These are phyloP conservation scores for Schwanniomyces sp. DNA, from an alignment of 805 yeast genomes.

Conservation along the genomic window DNA sequence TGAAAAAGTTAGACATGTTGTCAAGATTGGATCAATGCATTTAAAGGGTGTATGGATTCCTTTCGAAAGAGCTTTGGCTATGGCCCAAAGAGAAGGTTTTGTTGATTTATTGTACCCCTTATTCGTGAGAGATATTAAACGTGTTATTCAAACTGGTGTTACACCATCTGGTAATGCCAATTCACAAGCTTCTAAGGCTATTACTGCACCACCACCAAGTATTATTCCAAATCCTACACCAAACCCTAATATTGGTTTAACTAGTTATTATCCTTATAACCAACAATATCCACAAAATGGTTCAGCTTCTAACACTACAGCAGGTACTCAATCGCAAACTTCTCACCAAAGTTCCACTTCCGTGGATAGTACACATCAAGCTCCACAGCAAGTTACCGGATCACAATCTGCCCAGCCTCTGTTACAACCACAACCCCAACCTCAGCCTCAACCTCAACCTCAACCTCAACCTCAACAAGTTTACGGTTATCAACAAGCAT, in stretches of 20 bases:
- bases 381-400: constrained; percentile 2
- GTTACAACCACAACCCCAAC: constrained; percentile 5
- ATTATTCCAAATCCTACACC: constrained; percentile 7
- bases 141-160: constrained; percentile 47
- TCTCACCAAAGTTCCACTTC: constrained; percentile 6
- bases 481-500: constrained; percentile 23
- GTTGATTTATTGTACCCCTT: constrained; percentile 65
- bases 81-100: constrained; percentile 80
- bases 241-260: constrained; percentile 6
- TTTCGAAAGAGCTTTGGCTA: constrained; percentile 74
- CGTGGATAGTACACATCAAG: constrained; percentile 3
- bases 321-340: constrained; percentile 10
- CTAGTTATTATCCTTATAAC: constrained; percentile 12
- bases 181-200: constrained; percentile 8
- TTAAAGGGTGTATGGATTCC: constrained; percentile 91
- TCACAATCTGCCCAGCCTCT: constrained; percentile 7
- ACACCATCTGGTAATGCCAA: constrained; percentile 24
- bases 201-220: constrained; percentile 9
- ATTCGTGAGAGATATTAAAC: constrained; percentile 72
- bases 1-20: constrained; percentile 76
- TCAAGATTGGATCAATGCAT: constrained; percentile 85
- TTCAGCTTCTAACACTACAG: constrained; percentile 3
- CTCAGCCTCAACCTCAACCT: constrained; percentile 9
- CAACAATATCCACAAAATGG: constrained; percentile 11
- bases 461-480: constrained; percentile 12